Base-by-base conservation (phyloP, 2,329 filamentous ascomycete species). In the Hymenoscyphus occultus region DNA sequence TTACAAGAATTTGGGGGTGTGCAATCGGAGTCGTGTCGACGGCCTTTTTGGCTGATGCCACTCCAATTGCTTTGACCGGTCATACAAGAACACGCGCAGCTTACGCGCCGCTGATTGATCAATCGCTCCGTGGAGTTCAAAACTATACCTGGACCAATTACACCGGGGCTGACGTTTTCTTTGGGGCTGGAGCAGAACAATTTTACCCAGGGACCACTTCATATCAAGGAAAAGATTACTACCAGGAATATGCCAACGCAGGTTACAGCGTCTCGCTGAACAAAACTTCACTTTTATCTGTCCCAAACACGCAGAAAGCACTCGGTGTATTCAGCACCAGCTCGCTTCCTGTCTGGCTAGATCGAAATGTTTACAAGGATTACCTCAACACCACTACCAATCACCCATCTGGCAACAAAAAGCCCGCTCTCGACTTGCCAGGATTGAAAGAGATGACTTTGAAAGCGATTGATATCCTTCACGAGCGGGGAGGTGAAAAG, bases 361-460 rank as follows among this genome's bases (percentile, higher is more conserved):
- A 96, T 79, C 88, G 92, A 70, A 93, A 95, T 72, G 82, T 96
- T 69, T 95, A 91, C 81, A 85, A 80, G 10, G 65, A 87, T 31
- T 93, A 94, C 78, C 80, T 94, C 31, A 80, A 82, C 70, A 81
- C 77, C 57, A 82, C 89, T 68, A 83, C 84, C 65, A 91, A 93
- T 76, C 83, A 89, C 71, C 91, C 92, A 0, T 81, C 84, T 12
- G 91, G 91, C 60, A 83, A 83, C 67, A 81, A 83, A 54, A 80
- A 79, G 16, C 80, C 89, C 51, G 91, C 91, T 5, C 81, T 84
- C 7, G 91, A 95, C 73, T 86, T 94, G 35, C 92, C 92, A 0
- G 92, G 92, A 4, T 86, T 95, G 60, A 94, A 92, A 79, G 90
- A 95, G 56, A 96, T 96, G 92, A 93, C 92, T 0, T 81, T 93